phyloP scores from a whole-genome alignment of 2,329 filamentous ascomycete species.

The Monosporascus sp. region DNA sequence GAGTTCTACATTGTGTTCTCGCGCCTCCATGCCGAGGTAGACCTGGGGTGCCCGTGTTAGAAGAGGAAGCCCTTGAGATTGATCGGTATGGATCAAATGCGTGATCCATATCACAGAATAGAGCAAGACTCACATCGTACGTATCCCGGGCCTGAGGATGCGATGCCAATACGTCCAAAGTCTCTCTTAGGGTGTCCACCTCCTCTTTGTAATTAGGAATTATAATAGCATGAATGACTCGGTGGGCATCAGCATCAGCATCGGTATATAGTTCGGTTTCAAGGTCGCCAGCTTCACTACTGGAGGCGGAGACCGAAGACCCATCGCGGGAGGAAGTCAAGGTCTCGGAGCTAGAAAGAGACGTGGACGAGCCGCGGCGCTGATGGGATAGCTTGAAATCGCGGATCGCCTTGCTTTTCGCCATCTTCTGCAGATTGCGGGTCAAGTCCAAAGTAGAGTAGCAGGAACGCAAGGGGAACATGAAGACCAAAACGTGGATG shows the following conservation, averaged over 20 bases:
- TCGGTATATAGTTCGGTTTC: constrained; percentile 43
- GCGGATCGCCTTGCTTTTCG: constrained; percentile 38
- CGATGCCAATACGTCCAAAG: constrained; percentile 61
- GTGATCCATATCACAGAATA: not conserved
- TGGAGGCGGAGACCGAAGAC: constrained; percentile 33
- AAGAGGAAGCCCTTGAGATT: not conserved
- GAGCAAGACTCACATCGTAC: constrained; percentile 58
- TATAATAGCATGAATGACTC: constrained; percentile 60
- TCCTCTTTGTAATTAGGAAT: constrained; percentile 74
- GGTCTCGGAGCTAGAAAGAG: constrained; percentile 51
- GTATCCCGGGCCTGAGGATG: constrained; percentile 57
- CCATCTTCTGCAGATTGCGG: constrained; percentile 39
- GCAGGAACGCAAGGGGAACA: constrained; percentile 58
- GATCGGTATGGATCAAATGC: not conserved
- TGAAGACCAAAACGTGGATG: constrained; percentile 58
- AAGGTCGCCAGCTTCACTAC: constrained; percentile 46
- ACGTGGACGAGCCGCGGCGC: constrained; percentile 48
- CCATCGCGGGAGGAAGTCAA: constrained; percentile 40
- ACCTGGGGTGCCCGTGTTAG: constrained; percentile 39
- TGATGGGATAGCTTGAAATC: constrained; percentile 41
- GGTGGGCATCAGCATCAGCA: constrained; percentile 34
- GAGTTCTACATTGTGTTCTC: constrained; percentile 53
- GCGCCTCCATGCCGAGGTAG: constrained; percentile 67
- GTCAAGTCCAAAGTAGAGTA: constrained; percentile 57
- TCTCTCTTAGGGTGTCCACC: constrained; percentile 61